Conservation (phyloP, 805 yeast genomes). For the Candida maris region DNA sequence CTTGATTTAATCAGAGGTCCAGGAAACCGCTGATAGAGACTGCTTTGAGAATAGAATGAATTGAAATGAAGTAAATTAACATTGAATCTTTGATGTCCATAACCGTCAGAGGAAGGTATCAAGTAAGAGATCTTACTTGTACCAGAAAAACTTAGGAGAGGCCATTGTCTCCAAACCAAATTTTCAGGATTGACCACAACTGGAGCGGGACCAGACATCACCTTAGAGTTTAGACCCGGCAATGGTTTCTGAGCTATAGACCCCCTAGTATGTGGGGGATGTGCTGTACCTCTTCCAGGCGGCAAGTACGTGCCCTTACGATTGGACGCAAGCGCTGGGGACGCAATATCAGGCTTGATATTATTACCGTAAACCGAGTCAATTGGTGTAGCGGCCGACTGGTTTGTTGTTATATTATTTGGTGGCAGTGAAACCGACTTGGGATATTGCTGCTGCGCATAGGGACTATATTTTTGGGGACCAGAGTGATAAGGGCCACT, state of each 20-base stretch:
- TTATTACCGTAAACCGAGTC: constrained; percentile 20
- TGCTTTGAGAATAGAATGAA: constrained; percentile 37
- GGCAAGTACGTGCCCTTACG: constrained; percentile 17
- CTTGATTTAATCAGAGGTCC: constrained; percentile 63
- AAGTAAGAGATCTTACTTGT: constrained; percentile 43
- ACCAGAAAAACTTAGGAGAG: constrained; percentile 66
- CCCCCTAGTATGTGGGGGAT: constrained; percentile 2
- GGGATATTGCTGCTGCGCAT: constrained; percentile 5
- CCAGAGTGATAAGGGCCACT: constrained; percentile 1
- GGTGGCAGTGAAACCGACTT: constrained; percentile 9
- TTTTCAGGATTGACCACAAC: constrained; percentile 50
- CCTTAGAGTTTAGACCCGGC: constrained; percentile 5
- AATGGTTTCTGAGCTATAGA: constrained; percentile 1
- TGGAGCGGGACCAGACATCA: constrained; percentile 32
- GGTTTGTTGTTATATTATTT: constrained; percentile 1
- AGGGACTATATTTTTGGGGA: constrained; percentile 19
- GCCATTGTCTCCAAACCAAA: constrained; percentile 61
- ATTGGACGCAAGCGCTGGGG: constrained; percentile 8
- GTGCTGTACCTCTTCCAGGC: constrained; percentile 10
- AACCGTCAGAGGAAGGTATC: constrained; percentile 40
- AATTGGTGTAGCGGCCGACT: constrained; percentile 10
- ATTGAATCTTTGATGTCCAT: constrained; percentile 28
- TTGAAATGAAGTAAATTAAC: constrained; percentile 38
- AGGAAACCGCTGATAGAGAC: constrained; percentile 54
- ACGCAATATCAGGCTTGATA: constrained; percentile 14